Conservation (phyloP, 108 stramenopile genomes). For the Nitzschia sp. region DNA sequence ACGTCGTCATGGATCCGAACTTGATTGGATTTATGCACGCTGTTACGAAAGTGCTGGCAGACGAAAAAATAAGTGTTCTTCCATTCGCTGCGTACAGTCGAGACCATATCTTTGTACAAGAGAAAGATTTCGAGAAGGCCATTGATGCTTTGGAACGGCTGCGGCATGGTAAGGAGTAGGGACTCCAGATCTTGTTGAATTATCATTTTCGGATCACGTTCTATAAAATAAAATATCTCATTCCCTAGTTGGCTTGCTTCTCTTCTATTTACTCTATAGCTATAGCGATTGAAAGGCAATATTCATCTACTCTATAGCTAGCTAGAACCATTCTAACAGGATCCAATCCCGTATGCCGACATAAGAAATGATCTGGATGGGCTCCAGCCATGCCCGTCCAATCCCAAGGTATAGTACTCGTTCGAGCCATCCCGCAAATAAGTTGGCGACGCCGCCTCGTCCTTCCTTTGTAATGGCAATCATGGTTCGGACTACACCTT, state of each 20-base stretch:
- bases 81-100: constrained; percentile 33
- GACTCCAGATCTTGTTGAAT: too few relatives aligned
- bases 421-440: constrained; percentile 85
- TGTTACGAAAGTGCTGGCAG: constrained; percentile 26
- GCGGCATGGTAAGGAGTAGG: too few relatives aligned
- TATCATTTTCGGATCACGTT: too few relatives aligned
- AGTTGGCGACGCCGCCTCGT: constrained; percentile 67
- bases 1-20: constrained; percentile 28
- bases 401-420: constrained; percentile 72
- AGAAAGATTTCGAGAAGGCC: constrained; percentile 22
- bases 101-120: constrained; percentile 29
- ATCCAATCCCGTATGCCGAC: constrained; percentile 79
- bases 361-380: constrained; percentile 73
- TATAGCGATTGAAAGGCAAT: too few relatives aligned
- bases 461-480: constrained; percentile 60
- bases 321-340: constrained; percentile 67
- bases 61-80: constrained; percentile 16
- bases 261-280: too few relatives aligned
- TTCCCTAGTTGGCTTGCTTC: too few relatives aligned
- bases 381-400: constrained; percentile 86
- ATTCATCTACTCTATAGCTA: too few relatives aligned
- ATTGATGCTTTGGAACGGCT: constrained; percentile 4
- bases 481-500: constrained; percentile 59
- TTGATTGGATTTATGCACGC: constrained; percentile 28
- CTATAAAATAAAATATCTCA: too few relatives aligned